phyloP scores from a whole-genome alignment of 805 yeast genomes.

The Komagataella ulmi region DNA sequence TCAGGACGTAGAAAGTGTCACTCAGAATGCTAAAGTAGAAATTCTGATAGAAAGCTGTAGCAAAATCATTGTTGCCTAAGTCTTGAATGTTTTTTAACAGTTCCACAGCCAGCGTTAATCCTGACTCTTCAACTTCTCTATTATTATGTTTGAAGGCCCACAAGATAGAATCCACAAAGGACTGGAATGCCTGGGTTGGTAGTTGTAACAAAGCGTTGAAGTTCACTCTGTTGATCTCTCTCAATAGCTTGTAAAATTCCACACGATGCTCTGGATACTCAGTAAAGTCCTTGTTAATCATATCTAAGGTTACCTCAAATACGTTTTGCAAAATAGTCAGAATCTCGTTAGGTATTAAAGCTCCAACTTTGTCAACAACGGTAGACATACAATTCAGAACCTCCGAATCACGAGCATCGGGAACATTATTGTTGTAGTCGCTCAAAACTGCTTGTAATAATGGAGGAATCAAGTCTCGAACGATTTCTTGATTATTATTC shows the following conservation, averaged over 20 bases:
- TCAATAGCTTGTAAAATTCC: constrained; percentile 82
- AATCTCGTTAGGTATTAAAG: constrained; percentile 78
- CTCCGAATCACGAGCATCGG: constrained; percentile 97
- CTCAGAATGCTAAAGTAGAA: constrained; percentile 82
- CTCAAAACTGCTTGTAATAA: constrained; percentile 74
- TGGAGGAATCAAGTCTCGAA: constrained; percentile 70
- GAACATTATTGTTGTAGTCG: constrained; percentile 79
- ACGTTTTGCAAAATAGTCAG: constrained; percentile 79
- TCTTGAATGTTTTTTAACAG: constrained; percentile 74
- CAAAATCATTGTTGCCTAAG: constrained; percentile 57
- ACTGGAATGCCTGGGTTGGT: constrained; percentile 85
- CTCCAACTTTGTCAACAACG: constrained; percentile 78
- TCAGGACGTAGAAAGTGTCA: constrained; percentile 85
- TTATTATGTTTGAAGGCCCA: constrained; percentile 99
- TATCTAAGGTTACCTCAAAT: constrained; percentile 85
- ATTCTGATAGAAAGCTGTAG: constrained; percentile 77
- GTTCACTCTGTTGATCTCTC: constrained; percentile 75
- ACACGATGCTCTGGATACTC: constrained; percentile 98
- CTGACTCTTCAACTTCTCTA: constrained; percentile 91
- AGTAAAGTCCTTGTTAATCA: constrained; percentile 91
- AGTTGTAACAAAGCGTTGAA: constrained; percentile 79
- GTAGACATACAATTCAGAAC: constrained; percentile 92
- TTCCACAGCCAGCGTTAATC: constrained; percentile 74
- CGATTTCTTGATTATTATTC: constrained; percentile 74
- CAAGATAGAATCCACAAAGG: constrained; percentile 83